These are phyloP conservation scores for Cadophora luteo-olivacea DNA, from an alignment of 2,329 filamentous ascomycete species.

Conservation along the genomic window DNA sequence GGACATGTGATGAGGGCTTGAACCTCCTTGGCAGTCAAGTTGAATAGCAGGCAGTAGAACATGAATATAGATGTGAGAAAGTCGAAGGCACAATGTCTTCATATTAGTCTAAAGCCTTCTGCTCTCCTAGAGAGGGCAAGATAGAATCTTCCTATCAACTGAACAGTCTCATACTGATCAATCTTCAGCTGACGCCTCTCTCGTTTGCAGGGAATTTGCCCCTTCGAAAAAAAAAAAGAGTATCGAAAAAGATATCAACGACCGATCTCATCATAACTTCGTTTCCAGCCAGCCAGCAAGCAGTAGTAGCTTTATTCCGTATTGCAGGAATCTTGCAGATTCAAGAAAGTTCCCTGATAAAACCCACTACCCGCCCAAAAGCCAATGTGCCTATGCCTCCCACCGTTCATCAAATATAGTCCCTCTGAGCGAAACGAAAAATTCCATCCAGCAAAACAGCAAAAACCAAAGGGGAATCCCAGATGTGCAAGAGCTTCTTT, in stretches of 20 bases:
- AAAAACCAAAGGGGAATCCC: slow-evolving; percentile 16
- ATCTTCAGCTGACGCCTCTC: neutral
- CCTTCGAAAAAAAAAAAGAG: slow-evolving; percentile 12
- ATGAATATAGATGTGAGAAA: neutral
- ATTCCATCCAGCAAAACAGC: slow-evolving; percentile 13
- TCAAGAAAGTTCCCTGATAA: slow-evolving; percentile 16
- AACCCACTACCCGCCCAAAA: neutral
- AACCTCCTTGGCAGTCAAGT: neutral
- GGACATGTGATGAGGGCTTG: neutral
- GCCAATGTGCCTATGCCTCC: neutral
- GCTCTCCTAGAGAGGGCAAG: neutral
- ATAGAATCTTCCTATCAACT: neutral
- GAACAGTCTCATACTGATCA: neutral
- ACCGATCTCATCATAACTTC: slow-evolving; percentile 22
- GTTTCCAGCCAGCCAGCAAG: slow-evolving; percentile 22
- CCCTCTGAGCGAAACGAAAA: slow-evolving; percentile 6
- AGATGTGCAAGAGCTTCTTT: slow-evolving; percentile 20
- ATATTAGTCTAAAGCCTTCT: slow-evolving; percentile 13
- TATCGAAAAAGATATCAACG: slow-evolving; percentile 2
- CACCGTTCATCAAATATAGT: neutral
- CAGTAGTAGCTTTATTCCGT: slow-evolving; percentile 8
- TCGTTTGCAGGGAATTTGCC: neutral
- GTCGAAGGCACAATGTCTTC: slow-evolving; percentile 18
- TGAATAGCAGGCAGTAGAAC: neutral
- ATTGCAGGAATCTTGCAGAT: slow-evolving; percentile 15